Conservation (phyloP, 495 filamentous ascomycete species). For the Parathielavia appendiculata region DNA sequence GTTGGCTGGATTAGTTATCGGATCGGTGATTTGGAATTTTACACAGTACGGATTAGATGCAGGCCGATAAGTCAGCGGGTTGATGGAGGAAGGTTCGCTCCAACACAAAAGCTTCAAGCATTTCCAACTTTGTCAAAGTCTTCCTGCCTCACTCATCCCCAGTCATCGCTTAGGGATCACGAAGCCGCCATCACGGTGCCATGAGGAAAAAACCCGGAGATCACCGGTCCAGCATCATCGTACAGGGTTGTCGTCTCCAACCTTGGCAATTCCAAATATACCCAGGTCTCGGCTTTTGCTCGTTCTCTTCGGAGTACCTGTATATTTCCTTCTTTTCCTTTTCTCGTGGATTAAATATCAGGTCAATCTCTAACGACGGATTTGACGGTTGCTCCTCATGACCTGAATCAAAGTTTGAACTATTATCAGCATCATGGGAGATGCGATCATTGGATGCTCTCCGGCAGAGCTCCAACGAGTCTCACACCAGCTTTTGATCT, state of each 20-base stretch:
- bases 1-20: too few relatives aligned
- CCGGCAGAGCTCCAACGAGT: not conserved
- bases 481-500: too few relatives aligned
- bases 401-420: not conserved
- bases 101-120: not conserved
- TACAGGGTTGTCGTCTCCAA: not conserved
- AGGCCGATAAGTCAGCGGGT: not conserved
- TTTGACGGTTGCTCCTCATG: too few relatives aligned
- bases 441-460: not conserved
- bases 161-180: slow-evolving; percentile 1
- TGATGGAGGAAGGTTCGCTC: not conserved
- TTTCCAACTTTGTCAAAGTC: not conserved
- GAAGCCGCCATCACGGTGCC: not conserved
- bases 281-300: too few relatives aligned
- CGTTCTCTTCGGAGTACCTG: not conserved
- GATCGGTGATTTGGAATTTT: too few relatives aligned
- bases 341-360: too few relatives aligned
- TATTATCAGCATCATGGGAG: not conserved
- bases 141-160: not conserved
- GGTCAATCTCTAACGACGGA: too few relatives aligned
- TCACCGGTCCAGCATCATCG: too few relatives aligned
- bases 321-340: too few relatives aligned
- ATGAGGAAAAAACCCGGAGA: too few relatives aligned
- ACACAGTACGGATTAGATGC: too few relatives aligned
- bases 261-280: not conserved